phyloP scores from a whole-genome alignment of 1,284 basidiomycete genomes.

The Papiliotrema laurentii region DNA sequence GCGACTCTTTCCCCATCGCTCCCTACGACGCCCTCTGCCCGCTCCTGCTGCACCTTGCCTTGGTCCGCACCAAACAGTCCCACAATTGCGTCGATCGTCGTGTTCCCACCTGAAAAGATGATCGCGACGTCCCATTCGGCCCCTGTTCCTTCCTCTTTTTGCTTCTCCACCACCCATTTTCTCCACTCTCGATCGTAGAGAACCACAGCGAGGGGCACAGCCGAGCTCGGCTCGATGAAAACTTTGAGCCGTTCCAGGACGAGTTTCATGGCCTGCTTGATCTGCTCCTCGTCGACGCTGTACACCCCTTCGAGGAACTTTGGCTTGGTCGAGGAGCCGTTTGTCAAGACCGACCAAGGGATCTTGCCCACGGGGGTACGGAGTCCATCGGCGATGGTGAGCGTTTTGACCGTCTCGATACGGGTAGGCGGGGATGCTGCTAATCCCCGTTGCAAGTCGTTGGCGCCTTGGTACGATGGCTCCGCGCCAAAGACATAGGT shows the following conservation, averaged over 20 bases:
- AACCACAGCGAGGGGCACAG: constrained; percentile 19
- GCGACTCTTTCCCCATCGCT: constrained; percentile 13
- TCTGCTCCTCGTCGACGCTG: constrained; percentile 18
- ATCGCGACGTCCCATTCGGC: constrained; percentile 18
- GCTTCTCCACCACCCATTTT: constrained; percentile 10
- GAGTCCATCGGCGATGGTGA: constrained; percentile 24
- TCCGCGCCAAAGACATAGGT: constrained; percentile 20
- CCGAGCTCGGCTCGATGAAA: constrained; percentile 21
- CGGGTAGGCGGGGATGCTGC: constrained; percentile 13
- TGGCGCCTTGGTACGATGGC: constrained; percentile 20
- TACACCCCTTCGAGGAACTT: constrained; percentile 17
- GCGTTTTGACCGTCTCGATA: constrained; percentile 17
- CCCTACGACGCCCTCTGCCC: constrained; percentile 14
- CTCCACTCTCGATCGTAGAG: constrained; percentile 20
- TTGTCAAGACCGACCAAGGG: constrained; percentile 20
- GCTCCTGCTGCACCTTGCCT: not conserved
- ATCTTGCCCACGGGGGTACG: constrained; percentile 15
- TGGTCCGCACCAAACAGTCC: constrained; percentile 14
- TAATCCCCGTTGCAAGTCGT: constrained; percentile 17
- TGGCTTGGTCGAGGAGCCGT: constrained; percentile 5
- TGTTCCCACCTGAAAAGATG: constrained; percentile 22
- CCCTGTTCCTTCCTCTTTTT: constrained; percentile 9
- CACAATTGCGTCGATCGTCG: constrained; percentile 19
- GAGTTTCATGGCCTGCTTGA: constrained; percentile 17
- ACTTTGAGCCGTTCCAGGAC: constrained; percentile 24